These are phyloP conservation scores for Fusarium lyarnte DNA, from an alignment of 2,329 filamentous ascomycete genomes.

Conservation along the genomic window DNA sequence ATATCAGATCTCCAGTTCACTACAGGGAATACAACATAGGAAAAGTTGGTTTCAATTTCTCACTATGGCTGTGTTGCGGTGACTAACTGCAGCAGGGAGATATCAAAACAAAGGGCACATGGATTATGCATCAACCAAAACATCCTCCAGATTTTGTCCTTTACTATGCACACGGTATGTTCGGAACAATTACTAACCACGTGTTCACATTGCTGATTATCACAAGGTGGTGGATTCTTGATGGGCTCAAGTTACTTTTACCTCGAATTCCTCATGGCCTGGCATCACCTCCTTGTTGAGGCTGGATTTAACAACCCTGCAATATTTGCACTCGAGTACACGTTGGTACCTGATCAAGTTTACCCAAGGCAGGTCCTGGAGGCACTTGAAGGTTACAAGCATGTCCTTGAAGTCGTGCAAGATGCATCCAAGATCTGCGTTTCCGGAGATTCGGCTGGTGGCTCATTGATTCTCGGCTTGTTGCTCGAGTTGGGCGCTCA, in stretches of 20 bases:
- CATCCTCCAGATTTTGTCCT: conserved; percentile 77
- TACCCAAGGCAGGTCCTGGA: conserved; percentile 81
- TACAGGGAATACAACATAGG: conserved; percentile 64
- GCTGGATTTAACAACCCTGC: conserved; percentile 78
- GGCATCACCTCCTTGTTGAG: conserved; percentile 71
- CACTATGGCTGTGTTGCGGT: neutral
- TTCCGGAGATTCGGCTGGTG: conserved; percentile 83
- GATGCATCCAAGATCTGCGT: conserved; percentile 73
- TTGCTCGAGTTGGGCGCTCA: conserved; percentile 70
- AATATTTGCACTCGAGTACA: conserved; percentile 83
- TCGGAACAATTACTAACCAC: neutral
- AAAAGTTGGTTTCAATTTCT: conserved; percentile 36
- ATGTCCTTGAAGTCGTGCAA: conserved; percentile 68
- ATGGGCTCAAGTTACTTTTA: conserved; percentile 89
- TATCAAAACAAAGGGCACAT: conserved; percentile 69
- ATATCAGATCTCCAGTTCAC: conserved; percentile 67
- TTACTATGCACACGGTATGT: conserved; percentile 80
- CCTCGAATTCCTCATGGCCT: conserved; percentile 81
- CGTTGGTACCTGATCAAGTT: conserved; percentile 76
- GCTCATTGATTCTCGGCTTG: conserved; percentile 76
- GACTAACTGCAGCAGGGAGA: conserved; percentile 43
- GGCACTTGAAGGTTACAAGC: conserved; percentile 74
- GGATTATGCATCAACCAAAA: conserved; percentile 71
- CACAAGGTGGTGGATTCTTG: conserved; percentile 77
- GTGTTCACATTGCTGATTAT: conserved; percentile 3